Evolutionary conservation across 2,329 filamentous ascomycete genomes (phyloP).

Genomic region (Achaetomium macrosporum): DNA sequence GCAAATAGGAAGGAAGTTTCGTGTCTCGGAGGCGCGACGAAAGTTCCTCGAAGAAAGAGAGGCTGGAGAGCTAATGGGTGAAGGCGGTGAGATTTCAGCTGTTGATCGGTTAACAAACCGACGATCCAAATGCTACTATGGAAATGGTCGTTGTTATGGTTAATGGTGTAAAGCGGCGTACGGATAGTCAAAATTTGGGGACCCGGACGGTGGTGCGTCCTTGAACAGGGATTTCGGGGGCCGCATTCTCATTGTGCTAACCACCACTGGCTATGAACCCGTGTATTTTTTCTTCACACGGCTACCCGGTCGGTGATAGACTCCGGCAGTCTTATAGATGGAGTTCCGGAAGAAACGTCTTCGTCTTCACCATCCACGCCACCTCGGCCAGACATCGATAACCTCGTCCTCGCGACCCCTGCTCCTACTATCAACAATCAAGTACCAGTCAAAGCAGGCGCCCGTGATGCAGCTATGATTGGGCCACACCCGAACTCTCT

Average conservation of each 20-base stretch:
- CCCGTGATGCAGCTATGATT: conserved; percentile 78
- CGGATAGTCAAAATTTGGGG: not conserved
- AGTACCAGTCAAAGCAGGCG: conserved; percentile 65
- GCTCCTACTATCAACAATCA: conserved; percentile 61
- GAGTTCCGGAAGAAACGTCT: not conserved
- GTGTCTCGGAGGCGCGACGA: too few relatives aligned
- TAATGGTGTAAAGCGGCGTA: not conserved
- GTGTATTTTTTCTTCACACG: not conserved
- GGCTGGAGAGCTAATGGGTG: too few relatives aligned
- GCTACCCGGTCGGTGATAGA: too few relatives aligned
- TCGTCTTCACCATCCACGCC: conserved; percentile 58
- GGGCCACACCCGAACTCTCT: conserved; percentile 66
- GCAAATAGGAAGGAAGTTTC: conserved; percentile 55
- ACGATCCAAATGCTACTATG: too few relatives aligned
- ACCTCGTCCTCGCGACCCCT: conserved; percentile 52
- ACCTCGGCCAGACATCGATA: conserved; percentile 70
- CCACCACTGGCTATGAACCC: not conserved
- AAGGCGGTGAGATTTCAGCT: too few relatives aligned
- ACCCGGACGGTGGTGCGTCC: not conserved
- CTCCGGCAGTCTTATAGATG: too few relatives aligned
- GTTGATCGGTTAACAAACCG: too few relatives aligned
- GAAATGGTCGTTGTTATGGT: not conserved
- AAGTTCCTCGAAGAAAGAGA: not conserved
- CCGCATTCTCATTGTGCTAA: not conserved
- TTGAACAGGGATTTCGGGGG: not conserved